Conservation (phyloP, 2,329 filamentous ascomycete genomes). For the Beauveria asiatica region DNA sequence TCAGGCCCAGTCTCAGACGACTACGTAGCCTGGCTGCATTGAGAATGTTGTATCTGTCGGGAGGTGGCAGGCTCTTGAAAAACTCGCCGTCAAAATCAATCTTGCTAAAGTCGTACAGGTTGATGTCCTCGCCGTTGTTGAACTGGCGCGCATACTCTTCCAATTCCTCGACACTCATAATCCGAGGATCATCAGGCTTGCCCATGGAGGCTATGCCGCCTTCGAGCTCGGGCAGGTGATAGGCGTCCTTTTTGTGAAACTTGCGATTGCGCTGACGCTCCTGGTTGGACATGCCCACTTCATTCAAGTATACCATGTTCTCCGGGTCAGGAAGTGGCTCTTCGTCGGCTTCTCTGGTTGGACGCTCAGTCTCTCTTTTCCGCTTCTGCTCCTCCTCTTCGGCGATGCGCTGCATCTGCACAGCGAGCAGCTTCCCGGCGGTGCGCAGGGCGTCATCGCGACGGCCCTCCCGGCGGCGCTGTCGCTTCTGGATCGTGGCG, state of each 20-base stretch:
- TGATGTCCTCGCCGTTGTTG: constrained; percentile 82
- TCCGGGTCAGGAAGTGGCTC: constrained; percentile 59
- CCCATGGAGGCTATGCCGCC: constrained; percentile 78
- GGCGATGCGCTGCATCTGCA: constrained; percentile 86
- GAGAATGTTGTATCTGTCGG: constrained; percentile 92
- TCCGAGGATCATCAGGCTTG: constrained; percentile 80
- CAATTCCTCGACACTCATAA: constrained; percentile 92
- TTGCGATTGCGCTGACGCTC: constrained; percentile 66
- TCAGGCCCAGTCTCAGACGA: constrained; percentile 87
- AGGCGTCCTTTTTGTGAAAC: constrained; percentile 88
- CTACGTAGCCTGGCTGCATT: constrained; percentile 87
- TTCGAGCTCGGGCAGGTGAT: constrained; percentile 84
- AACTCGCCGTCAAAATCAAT: constrained; percentile 97
- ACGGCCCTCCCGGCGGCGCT: constrained; percentile 73
- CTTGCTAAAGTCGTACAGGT: constrained; percentile 92
- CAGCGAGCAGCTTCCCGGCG: constrained; percentile 80
- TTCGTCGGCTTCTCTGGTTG: constrained; percentile 40
- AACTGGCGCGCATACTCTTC: constrained; percentile 93
- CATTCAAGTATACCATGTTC: constrained; percentile 82
- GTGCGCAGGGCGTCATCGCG: constrained; percentile 89
- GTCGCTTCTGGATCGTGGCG: constrained; percentile 75
- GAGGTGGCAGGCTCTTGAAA: constrained; percentile 81
- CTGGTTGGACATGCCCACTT: constrained; percentile 68
- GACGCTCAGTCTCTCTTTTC: constrained; percentile 37
- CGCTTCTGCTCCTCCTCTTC: constrained; percentile 73